A percentile compares a stretch with the other conserved stretches of the same genome.
Conservation (phyloP, 164 flowering plant genomes). For the Houttuynia cordata region DNA sequence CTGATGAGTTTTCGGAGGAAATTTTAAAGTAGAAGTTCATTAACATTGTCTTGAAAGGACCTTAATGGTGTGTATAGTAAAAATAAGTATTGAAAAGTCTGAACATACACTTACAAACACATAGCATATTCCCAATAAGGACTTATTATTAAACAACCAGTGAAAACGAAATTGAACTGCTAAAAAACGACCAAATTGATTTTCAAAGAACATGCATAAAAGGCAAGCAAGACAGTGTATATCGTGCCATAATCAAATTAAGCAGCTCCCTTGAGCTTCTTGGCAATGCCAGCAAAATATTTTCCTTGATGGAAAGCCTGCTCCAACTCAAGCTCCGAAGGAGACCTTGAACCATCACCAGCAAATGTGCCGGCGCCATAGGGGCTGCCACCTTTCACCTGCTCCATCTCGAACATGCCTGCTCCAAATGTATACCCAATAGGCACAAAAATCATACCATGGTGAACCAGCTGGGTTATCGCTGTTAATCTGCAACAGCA, state of each 20-base stretch:
- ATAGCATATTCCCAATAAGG: not conserved
- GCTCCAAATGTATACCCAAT: constrained; percentile 92
- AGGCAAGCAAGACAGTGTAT: constrained; percentile 8
- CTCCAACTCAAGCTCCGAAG: constrained; percentile 60
- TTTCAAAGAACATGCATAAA: constrained; percentile 8
- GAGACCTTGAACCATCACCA: constrained; percentile 81
- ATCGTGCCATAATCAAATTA: constrained; percentile 14
- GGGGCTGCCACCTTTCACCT: constrained; percentile 87
- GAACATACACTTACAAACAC: not conserved
- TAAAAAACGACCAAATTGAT: not conserved
- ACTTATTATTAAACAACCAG: constrained; percentile 4
- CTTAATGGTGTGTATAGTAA: no score
- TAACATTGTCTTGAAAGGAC: no score
- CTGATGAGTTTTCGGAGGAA: no score
- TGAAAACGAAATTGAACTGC: constrained; percentile 7
- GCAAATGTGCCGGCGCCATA: constrained; percentile 88
- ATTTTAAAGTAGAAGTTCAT: no score
- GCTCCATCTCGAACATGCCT: constrained; percentile 88
- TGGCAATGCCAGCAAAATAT: constrained; percentile 56
- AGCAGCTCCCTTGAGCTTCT: constrained; percentile 63
- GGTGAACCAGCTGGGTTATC: constrained; percentile 81
- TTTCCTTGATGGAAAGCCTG: constrained; percentile 86
- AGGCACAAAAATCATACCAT: constrained; percentile 83
- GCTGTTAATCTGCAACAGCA: constrained; percentile 60
- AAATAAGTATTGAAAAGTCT: not conserved